Percentiles rank a stretch among this genome's conserved stretches.
Conservation (phyloP, 2,329 filamentous ascomycete species). For the Monilinia fructigena region DNA sequence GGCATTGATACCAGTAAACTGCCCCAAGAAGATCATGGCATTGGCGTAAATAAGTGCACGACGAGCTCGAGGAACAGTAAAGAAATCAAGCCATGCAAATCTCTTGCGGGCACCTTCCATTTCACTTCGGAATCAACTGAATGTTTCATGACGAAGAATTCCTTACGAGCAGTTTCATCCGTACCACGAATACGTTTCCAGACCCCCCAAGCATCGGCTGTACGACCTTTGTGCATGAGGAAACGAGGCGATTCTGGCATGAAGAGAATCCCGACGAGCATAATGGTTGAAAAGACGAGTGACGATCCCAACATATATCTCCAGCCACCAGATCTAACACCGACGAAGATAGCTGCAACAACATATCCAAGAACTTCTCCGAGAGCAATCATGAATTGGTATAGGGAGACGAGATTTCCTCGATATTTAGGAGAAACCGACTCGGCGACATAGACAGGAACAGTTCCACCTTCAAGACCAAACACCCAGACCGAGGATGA, state of each 20-base stretch:
- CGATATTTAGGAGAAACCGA: conserved; percentile 65
- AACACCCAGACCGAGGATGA: conserved; percentile 69
- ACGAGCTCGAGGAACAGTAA: conserved; percentile 66
- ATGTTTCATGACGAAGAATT: conserved; percentile 72
- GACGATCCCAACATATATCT: conserved; percentile 72
- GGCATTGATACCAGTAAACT: conserved; percentile 69
- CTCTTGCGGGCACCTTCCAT: conserved; percentile 54
- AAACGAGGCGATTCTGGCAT: conserved; percentile 68
- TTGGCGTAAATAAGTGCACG: conserved; percentile 66
- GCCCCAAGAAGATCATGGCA: conserved; percentile 67
- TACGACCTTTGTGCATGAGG: conserved; percentile 65
- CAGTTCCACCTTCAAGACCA: conserved; percentile 71
- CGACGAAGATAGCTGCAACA: conserved; percentile 69
- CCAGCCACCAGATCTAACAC: conserved; percentile 65
- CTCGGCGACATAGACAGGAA: conserved; percentile 73
- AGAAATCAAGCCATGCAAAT: conserved; percentile 71
- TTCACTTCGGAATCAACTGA: conserved; percentile 46
- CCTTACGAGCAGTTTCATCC: conserved; percentile 58
- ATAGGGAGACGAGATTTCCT: conserved; percentile 71
- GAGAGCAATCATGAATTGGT: conserved; percentile 74
- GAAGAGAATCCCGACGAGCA: conserved; percentile 65
- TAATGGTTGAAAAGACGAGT: conserved; percentile 65
- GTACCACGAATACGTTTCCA: conserved; percentile 72
- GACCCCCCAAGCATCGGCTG: conserved; percentile 61
- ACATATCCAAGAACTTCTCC: conserved; percentile 73